Evolutionary conservation across 495 filamentous ascomycete genomes (phyloP).

Genomic region (Penicillium coprophilum): DNA sequence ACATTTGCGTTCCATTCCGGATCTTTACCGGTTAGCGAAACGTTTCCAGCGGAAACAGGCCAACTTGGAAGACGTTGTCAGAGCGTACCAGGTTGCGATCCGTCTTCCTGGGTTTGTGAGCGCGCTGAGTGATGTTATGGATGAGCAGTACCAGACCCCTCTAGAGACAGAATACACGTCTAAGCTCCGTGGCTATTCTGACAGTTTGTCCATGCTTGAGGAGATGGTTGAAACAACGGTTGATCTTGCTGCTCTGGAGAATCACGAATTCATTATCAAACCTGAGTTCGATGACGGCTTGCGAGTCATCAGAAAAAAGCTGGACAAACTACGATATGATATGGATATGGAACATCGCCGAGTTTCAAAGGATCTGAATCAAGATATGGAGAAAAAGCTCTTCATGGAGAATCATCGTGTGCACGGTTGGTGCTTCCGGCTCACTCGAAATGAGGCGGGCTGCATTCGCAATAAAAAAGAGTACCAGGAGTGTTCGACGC

Average conservation of each 20-base stretch:
- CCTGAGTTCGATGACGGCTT: constrained; percentile 94
- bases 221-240: constrained; percentile 99
- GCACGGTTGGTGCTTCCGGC: constrained; percentile 94
- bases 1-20: constrained; percentile 89
- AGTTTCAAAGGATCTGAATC: constrained; percentile 78
- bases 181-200: constrained; percentile 72
- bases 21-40: constrained; percentile 90
- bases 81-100: constrained; percentile 91
- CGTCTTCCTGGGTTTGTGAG: constrained; percentile 86
- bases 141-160: constrained; percentile 86
- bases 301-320: constrained; percentile 81
- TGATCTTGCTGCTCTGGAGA: constrained; percentile 90
- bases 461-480: constrained; percentile 88
- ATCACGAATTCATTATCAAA: constrained; percentile 98
- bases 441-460: constrained; percentile 86
- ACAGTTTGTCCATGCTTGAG: constrained; percentile 80
- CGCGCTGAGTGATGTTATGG: constrained; percentile 90
- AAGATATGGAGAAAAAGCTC: constrained; percentile 96
- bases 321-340: constrained; percentile 78
- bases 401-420: constrained; percentile 95
- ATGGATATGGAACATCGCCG: constrained; percentile 81
- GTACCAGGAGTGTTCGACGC: constrained; percentile 95
- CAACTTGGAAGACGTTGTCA: constrained; percentile 91
- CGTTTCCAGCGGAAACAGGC: constrained; percentile 90
- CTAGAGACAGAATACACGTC: constrained; percentile 85